Base-by-base conservation (phyloP, 495 filamentous ascomycete species). In the Annulohypoxylon maeteangense region DNA sequence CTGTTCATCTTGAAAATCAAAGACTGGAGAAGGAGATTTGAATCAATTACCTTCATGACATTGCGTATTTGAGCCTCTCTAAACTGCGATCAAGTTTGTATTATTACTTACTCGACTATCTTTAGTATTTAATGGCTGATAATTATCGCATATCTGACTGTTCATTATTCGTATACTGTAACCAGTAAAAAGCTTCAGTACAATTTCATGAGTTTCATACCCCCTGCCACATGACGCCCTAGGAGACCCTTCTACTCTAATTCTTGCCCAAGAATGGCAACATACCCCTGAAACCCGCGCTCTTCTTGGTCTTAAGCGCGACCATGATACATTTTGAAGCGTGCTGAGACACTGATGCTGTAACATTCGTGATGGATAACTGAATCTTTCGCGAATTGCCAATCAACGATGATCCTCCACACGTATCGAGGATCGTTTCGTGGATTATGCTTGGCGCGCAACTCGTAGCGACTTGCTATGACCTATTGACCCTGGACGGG, bases 331-430 rank as follows among this genome's bases (percentile, higher is more conserved):
- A 72, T 11, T 44, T 27, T 22, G 40, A 62, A 10, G 14, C 10
- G 10, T 68, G 55, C 70, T 72, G 70, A 72, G 70, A 72, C 70
- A 44, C 48, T 29, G 60, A 65, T 65, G 48, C 42, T 68, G 60
- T 65, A 42, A 55, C 60, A 56, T 58, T 48, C 59, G 18, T 40
- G 64, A 64, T 67, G 45, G 32, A 25, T 27, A 47, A 10, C 58
- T 59, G 45, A 47, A 63, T 67, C 59, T 67, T 40, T 56, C 34
- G 12, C 54, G 20, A 23, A 16, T 60, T 65, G 53, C 62, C 68
- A 71, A 71, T 58, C 34, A 51, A 25, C 62, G 62, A 27, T 58
- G 62, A 71, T 71, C 50, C 57, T 71, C 68, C 53, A 29, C 63
- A 53, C 18, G 16, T 18, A 62, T 67, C 58, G 62, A 44, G 48